Evolutionary conservation across 1,284 basidiomycete genomes (phyloP).

Genomic region (Omphalotus olearius): DNA sequence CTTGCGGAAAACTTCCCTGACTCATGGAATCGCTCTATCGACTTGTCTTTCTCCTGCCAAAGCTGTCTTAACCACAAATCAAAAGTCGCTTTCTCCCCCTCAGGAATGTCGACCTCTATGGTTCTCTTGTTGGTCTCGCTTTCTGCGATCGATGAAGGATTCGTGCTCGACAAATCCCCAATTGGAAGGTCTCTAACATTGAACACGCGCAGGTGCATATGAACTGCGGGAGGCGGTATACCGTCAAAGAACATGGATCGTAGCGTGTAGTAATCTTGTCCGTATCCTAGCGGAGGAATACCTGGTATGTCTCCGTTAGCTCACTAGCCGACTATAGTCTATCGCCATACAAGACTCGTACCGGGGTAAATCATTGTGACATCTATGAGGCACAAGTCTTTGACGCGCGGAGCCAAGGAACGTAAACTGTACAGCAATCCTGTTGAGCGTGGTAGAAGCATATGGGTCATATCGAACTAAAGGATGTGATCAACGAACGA

Average conservation of each 20-base stretch:
- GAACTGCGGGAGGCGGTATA: slow-evolving; percentile 80
- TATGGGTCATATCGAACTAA: slow-evolving; percentile 76
- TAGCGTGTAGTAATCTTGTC: slow-evolving; percentile 84
- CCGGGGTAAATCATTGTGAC: slow-evolving; percentile 90
- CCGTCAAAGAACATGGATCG: slow-evolving; percentile 85
- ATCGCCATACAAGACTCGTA: slow-evolving; percentile 19
- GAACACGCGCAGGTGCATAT: slow-evolving; percentile 82
- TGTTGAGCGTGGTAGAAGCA: slow-evolving; percentile 86
- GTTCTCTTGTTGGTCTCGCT: slow-evolving; percentile 23
- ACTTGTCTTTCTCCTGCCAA: slow-evolving; percentile 83
- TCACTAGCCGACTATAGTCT: not conserved
- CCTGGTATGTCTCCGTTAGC: slow-evolving; percentile 35
- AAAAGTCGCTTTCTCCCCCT: slow-evolving; percentile 68
- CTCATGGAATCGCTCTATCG: slow-evolving; percentile 63
- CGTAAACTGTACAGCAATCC: slow-evolving; percentile 85
- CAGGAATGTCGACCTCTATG: slow-evolving; percentile 59
- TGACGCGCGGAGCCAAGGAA: slow-evolving; percentile 75
- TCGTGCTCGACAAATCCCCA: slow-evolving; percentile 43
- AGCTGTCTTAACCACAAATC: slow-evolving; percentile 79
- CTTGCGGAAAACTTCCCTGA: slow-evolving; percentile 33
- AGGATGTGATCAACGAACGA: not conserved
- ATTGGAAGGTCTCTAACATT: slow-evolving; percentile 68
- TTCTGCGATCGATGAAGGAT: slow-evolving; percentile 28
- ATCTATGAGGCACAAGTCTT: slow-evolving; percentile 80
- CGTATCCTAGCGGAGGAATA: slow-evolving; percentile 66